Evolutionary conservation across 2,329 filamentous ascomycete genomes (phyloP).

Genomic region (Fusarium liriodendri): DNA sequence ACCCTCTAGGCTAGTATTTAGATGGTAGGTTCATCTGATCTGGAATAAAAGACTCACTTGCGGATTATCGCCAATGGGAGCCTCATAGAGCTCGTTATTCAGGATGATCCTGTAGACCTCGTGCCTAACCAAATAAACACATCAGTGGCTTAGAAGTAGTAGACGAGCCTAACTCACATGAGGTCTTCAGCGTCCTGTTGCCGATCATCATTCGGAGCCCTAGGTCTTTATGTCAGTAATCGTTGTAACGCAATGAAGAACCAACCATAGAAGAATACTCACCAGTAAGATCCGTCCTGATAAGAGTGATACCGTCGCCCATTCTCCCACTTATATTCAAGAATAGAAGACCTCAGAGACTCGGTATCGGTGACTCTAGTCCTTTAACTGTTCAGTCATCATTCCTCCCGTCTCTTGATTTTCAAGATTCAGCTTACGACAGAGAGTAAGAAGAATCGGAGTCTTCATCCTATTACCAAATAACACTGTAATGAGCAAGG

Average conservation of each 20-base stretch:
- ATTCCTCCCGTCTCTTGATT: background rate
- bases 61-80: slow-evolving; percentile 45
- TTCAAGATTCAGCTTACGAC: slow-evolving; percentile 2
- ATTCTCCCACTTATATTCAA: slow-evolving; percentile 52
- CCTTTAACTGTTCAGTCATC: background rate
- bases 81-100: slow-evolving; percentile 46
- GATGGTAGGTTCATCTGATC: background rate
- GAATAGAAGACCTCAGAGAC: slow-evolving; percentile 12
- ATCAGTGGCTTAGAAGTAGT: background rate
- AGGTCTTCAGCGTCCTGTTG: slow-evolving; percentile 40
- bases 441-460: slow-evolving; percentile 8
- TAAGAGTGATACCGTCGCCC: slow-evolving; percentile 60
- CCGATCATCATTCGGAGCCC: slow-evolving; percentile 39
- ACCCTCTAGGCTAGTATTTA: slow-evolving; percentile 3
- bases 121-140: slow-evolving; percentile 18
- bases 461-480: background rate
- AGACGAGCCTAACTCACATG: slow-evolving; percentile 8
- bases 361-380: slow-evolving; percentile 15
- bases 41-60: slow-evolving; percentile 10
- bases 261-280: background rate
- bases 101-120: slow-evolving; percentile 38
- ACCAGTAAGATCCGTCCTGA: slow-evolving; percentile 54
- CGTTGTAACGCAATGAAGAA: background rate
- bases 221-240: background rate
- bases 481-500: background rate